phyloP scores from a whole-genome alignment of 2,329 filamentous ascomycete genomes.

The Tolypocladium nubicola region DNA sequence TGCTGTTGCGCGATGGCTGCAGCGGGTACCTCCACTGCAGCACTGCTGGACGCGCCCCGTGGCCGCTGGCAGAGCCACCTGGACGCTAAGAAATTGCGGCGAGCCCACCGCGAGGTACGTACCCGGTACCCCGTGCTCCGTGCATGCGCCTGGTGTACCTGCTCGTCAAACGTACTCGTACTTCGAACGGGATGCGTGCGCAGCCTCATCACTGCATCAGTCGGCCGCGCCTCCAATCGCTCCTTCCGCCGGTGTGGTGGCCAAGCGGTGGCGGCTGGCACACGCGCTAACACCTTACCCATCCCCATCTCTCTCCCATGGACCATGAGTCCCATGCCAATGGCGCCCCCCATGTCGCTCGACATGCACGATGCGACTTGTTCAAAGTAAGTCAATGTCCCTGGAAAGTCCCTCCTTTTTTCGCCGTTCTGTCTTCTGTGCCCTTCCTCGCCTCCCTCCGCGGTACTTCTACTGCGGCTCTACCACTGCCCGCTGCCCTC shows the following conservation, averaged over 20 bases:
- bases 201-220: not conserved
- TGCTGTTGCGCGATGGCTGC: not conserved
- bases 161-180: too few species aligned
- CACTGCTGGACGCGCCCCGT: not conserved
- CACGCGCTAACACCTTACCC: conserved; percentile 1
- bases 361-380: not conserved
- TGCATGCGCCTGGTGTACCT: not conserved
- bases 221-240: not conserved
- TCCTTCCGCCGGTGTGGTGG: not conserved
- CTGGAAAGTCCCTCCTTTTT: conserved; percentile 1
- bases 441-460: conserved; percentile 1
- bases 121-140: not conserved
- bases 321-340: not conserved
- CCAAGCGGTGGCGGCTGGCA: conserved; percentile 1
- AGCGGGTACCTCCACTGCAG: not conserved
- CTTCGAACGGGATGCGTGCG: not conserved
- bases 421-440: not conserved
- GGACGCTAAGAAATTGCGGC: not conserved
- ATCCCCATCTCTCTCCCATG: not conserved
- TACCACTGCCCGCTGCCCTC: conserved; percentile 12
- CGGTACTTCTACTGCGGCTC: conserved; percentile 1
- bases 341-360: not conserved
- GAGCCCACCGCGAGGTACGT: not conserved
- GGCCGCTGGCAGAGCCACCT: not conserved
- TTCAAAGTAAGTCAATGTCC: not conserved